These are phyloP conservation scores for Moniliophthora roreri DNA, from an alignment of 1,284 basidiomycete genomes.

Conservation along the genomic window DNA sequence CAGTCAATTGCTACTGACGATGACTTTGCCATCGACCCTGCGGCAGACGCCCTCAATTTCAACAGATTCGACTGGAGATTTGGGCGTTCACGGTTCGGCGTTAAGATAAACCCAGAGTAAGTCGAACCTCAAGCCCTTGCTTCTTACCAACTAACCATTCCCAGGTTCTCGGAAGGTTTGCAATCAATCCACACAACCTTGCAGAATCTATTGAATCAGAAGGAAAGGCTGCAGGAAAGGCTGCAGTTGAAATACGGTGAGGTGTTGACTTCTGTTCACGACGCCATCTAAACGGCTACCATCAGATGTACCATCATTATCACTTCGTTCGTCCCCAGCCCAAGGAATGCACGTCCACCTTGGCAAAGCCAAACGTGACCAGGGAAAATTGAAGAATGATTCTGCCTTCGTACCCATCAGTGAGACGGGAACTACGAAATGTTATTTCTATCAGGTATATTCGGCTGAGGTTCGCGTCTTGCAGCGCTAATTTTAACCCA, in stretches of 20 bases:
- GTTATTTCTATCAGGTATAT: constrained; percentile 67
- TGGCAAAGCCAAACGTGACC: constrained; percentile 59
- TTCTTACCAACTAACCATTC: constrained; percentile 6
- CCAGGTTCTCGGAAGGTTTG: constrained; percentile 71
- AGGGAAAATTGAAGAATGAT: constrained; percentile 43
- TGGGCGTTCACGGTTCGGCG: constrained; percentile 42
- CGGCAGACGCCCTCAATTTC: background rate
- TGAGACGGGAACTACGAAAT: constrained; percentile 64
- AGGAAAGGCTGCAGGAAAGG: constrained; percentile 51
- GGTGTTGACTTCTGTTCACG: constrained; percentile 16
- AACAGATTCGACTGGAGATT: constrained; percentile 25
- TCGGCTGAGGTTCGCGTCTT: background rate
- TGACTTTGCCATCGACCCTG: background rate
- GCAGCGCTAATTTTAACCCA: constrained; percentile 27
- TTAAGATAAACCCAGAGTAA: constrained; percentile 71
- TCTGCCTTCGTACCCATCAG: constrained; percentile 56
- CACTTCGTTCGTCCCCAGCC: constrained; percentile 63
- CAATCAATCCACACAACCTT: constrained; percentile 52
- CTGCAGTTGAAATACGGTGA: constrained; percentile 59
- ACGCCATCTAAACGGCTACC: constrained; percentile 5
- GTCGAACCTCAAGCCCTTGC: constrained; percentile 18
- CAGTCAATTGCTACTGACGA: background rate
- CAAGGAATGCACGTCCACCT: constrained; percentile 79
- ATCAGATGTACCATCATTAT: constrained; percentile 68
- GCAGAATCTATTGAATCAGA: constrained; percentile 41